Percentiles rank a stretch among this genome's conserved stretches.
Evolutionary conservation across 164 flowering plant genomes (phyloP).

Genomic region (Stephania yunnanensis): DNA sequence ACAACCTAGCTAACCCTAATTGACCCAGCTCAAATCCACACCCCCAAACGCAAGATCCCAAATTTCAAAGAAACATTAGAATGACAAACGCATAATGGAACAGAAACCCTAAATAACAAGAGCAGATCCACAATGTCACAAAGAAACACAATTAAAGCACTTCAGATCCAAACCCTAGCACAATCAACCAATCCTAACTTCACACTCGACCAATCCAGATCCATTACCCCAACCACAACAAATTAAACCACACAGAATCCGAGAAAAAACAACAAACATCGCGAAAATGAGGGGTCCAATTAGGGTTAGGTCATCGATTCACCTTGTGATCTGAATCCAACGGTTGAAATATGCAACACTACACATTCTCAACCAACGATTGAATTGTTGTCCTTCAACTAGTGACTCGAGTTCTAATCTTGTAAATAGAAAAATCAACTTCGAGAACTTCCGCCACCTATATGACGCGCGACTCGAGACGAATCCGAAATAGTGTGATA

Average conservation of each 20-base stretch:
- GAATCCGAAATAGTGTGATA: too few species aligned
- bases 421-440: too few species aligned
- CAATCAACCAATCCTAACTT: not conserved
- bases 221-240: not conserved
- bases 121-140: not conserved
- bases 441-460: too few species aligned
- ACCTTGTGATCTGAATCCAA: slow-evolving; percentile 81
- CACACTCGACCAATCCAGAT: not conserved
- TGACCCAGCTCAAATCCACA: not conserved
- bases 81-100: not conserved
- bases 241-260: not conserved
- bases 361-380: too few species aligned
- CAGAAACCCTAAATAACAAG: not conserved
- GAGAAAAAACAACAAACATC: not conserved
- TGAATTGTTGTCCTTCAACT: too few species aligned
- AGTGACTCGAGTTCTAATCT: too few species aligned
- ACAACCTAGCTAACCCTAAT: not conserved
- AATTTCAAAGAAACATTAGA: not conserved
- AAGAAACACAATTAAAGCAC: not conserved
- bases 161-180: not conserved
- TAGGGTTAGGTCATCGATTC: not conserved
- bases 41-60: not conserved
- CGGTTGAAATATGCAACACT: too few species aligned
- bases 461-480: too few species aligned
- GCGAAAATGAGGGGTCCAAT: not conserved